Evolutionary conservation across 768 basidiomycete genomes (phyloP), one percentile per base, ranked within the genome.

Genomic region (Kwoniella europaea): DNA sequence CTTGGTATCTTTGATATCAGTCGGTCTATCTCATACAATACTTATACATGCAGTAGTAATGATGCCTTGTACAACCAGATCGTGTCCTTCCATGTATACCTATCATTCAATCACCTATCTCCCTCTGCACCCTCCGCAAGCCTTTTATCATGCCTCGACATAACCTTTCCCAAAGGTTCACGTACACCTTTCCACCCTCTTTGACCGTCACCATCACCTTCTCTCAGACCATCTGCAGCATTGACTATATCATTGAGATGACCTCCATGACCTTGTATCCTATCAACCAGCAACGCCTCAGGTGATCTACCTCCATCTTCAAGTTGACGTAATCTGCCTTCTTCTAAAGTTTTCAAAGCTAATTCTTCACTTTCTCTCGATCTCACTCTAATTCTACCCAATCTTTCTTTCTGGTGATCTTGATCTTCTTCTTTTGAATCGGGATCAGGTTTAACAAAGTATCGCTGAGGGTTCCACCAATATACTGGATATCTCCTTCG

Each of bases 401-500:
- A 27, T n/a, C 20, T 46, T 15, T 4, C 29, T 56, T 18, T 29
- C 43, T 35, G 35, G 5, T 4, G 35, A 35, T 9, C 35, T 35
- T 35, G 6, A 35, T 35, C 7, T 35, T 6, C 35, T 35, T 6
- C 35, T 6, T 35, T 35, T 7, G 1, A 6, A 0, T 54, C 56
- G 9, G 46, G 22, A 53, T 24, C 50, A 20, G 59, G 2, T n/a
- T 55, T 53, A 2, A 71, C 69, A 29, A 76, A 71, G 10, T 52
- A 43, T 27, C 65, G 44, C 6, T 68, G 63, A 15, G 77, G 71
- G 15, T 68, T 53, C 29, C 72, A 60, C 78, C 79, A 81, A 65
- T 75, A 79, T 7, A 69, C 58, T 1, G 78, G 78, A 54, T 76
- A 81, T 44, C 76, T 58, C 27, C 76, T 57, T 27, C 79, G 46